phyloP scores from a whole-genome alignment of 2,329 filamentous ascomycete species.

The Emmonsiellopsis sp. region DNA sequence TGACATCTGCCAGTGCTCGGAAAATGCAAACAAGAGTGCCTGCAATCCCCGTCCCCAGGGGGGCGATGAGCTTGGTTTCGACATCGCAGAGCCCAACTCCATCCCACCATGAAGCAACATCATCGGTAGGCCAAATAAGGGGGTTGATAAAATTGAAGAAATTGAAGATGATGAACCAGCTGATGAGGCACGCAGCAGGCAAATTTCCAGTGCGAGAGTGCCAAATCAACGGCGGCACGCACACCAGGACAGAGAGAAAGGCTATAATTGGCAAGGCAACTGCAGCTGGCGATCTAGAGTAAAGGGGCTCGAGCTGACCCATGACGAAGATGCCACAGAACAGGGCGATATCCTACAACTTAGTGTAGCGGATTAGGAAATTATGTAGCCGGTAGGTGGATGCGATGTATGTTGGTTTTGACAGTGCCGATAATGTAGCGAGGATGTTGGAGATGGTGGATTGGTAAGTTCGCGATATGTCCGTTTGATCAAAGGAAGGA shows the following conservation, averaged over 20 bases:
- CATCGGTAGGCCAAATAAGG: conserved; percentile 54
- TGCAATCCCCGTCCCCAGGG: conserved; percentile 42
- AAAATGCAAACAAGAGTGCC: conserved; percentile 50
- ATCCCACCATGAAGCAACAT: conserved; percentile 46
- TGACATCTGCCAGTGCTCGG: conserved; percentile 48
- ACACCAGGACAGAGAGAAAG: conserved; percentile 41
- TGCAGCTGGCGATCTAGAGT: conserved; percentile 20
- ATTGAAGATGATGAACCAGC: conserved; percentile 49
- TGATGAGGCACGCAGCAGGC: conserved; percentile 47
- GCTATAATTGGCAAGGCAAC: conserved; percentile 41
- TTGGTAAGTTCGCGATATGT: too few species aligned
- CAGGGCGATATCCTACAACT: not conserved
- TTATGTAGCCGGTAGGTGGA: too few species aligned
- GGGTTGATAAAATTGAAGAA: conserved; percentile 52
- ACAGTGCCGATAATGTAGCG: too few species aligned
- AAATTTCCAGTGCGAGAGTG: conserved; percentile 54
- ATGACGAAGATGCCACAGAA: not conserved
- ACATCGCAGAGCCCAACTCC: conserved; percentile 56
- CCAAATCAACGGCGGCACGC: conserved; percentile 49
- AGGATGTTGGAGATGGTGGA: too few species aligned
- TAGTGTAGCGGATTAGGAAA: too few species aligned
- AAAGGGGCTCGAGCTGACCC: not conserved
- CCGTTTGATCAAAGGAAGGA: too few species aligned
- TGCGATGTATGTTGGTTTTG: too few species aligned
- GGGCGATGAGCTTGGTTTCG: conserved; percentile 49